Conservation (phyloP, 2,329 filamentous ascomycete species). For the Sphaerostilbella broomeana region DNA sequence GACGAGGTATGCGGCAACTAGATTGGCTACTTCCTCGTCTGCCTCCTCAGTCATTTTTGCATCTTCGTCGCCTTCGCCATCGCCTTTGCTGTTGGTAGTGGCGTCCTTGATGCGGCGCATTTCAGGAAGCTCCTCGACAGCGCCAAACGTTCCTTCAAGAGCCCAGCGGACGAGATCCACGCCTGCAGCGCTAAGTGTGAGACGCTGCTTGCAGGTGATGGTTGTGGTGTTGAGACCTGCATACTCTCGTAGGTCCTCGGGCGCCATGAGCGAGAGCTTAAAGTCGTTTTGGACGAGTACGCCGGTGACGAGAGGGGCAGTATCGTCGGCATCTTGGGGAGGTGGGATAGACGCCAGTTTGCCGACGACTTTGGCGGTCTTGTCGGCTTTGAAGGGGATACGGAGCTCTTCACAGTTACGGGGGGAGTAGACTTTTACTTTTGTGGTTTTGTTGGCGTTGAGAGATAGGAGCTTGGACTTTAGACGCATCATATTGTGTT, state of each 20-base stretch:
- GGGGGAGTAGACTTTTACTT: slow-evolving; percentile 88
- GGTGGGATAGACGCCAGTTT: slow-evolving; percentile 79
- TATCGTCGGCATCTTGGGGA: slow-evolving; percentile 38
- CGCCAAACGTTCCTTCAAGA: slow-evolving; percentile 87
- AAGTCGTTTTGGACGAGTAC: slow-evolving; percentile 97
- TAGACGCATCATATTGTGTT: slow-evolving; percentile 95
- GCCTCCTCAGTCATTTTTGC: slow-evolving; percentile 42
- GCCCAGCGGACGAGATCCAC: slow-evolving; percentile 91
- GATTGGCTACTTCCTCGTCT: slow-evolving; percentile 55
- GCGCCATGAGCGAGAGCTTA: slow-evolving; percentile 93
- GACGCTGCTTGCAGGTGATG: slow-evolving; percentile 84
- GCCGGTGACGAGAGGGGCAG: slow-evolving; percentile 63
- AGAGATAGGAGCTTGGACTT: slow-evolving; percentile 93
- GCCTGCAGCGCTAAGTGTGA: slow-evolving; percentile 81
- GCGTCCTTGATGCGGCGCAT: slow-evolving; percentile 32
- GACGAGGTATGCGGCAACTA: slow-evolving; percentile 57
- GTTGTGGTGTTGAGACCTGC: slow-evolving; percentile 95
- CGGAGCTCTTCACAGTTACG: slow-evolving; percentile 91
- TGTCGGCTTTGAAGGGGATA: slow-evolving; percentile 93
- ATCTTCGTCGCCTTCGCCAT: slow-evolving; percentile 21
- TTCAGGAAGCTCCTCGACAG: slow-evolving; percentile 63
- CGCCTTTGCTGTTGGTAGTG: slow-evolving; percentile 30
- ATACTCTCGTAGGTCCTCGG: slow-evolving; percentile 91
- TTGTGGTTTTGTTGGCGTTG: slow-evolving; percentile 71
- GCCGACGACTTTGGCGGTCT: slow-evolving; percentile 91